Evolutionary conservation across 805 yeast genomes (phyloP).

Genomic region (Ogataea trehalophila): DNA sequence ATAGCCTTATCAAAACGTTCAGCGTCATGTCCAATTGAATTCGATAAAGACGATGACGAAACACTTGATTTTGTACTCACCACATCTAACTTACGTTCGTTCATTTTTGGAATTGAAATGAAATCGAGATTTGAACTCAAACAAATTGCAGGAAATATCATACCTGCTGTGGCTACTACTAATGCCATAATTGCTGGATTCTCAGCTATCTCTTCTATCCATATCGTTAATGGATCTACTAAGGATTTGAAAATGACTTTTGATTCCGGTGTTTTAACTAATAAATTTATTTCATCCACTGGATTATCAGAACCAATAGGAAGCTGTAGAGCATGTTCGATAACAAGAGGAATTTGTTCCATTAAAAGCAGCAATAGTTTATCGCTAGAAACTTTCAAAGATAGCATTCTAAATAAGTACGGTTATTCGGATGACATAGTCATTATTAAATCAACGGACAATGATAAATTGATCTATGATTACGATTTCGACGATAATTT

Average conservation of each 20-base stretch:
- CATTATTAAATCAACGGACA: slow-evolving; percentile 32
- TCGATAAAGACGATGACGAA: slow-evolving; percentile 94
- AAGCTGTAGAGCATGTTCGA: slow-evolving; percentile 63
- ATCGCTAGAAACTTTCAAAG: slow-evolving; percentile 48
- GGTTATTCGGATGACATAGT: slow-evolving; percentile 52
- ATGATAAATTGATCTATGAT: slow-evolving; percentile 65
- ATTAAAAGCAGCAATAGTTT: slow-evolving; percentile 21
- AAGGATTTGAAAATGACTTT: slow-evolving; percentile 43
- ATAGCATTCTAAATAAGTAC: slow-evolving; percentile 43
- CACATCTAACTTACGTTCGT: slow-evolving; percentile 74
- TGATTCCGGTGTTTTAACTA: slow-evolving; percentile 50
- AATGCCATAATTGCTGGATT: slow-evolving; percentile 94
- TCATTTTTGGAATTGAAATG: slow-evolving; percentile 61
- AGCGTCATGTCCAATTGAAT: slow-evolving; percentile 38
- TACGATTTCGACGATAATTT: slow-evolving; percentile 82
- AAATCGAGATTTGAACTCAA: slow-evolving; percentile 83
- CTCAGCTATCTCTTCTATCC: slow-evolving; percentile 68
- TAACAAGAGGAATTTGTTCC: slow-evolving; percentile 47
- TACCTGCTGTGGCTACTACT: slow-evolving; percentile 97
- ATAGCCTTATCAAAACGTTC: slow-evolving; percentile 47
- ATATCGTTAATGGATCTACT: slow-evolving; percentile 24
- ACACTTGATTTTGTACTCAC: slow-evolving; percentile 85
- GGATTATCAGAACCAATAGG: slow-evolving; percentile 57
- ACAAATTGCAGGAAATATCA: slow-evolving; percentile 95
- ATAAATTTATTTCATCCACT: slow-evolving; percentile 58